Conservation (phyloP, 2,329 filamentous ascomycete genomes). For the Aspergillus novofumigatus region DNA sequence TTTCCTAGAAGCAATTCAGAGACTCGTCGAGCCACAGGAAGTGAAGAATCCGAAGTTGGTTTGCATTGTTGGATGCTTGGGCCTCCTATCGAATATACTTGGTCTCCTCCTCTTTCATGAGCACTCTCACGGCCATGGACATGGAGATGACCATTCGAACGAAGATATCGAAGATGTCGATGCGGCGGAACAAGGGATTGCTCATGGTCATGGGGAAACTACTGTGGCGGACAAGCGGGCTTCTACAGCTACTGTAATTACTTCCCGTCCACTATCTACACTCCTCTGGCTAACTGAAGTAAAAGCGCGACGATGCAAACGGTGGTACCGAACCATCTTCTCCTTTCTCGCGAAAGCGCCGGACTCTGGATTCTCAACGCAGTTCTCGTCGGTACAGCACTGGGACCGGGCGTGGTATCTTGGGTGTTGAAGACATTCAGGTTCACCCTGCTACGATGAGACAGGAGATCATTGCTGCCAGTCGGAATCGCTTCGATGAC, state of each 20-base stretch:
- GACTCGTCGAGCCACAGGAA: slow-evolving; percentile 85
- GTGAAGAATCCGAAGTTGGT: slow-evolving; percentile 83
- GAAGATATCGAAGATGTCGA: slow-evolving; percentile 50
- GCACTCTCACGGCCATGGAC: slow-evolving; percentile 78
- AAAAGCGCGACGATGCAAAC: slow-evolving; percentile 24
- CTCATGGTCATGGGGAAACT: slow-evolving; percentile 28
- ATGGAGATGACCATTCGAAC: slow-evolving; percentile 47
- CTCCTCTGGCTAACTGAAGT: slow-evolving; percentile 11
- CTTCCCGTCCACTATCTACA: slow-evolving; percentile 28
- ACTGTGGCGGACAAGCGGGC: slow-evolving; percentile 54
- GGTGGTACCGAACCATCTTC: slow-evolving; percentile 24
- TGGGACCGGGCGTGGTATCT: slow-evolving; percentile 55
- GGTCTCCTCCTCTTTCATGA: slow-evolving; percentile 91
- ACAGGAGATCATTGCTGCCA: slow-evolving; percentile 87
- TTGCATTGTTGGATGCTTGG: slow-evolving; percentile 80
- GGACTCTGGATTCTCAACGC: slow-evolving; percentile 22
- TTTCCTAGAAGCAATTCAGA: slow-evolving; percentile 87
- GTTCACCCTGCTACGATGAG: slow-evolving; percentile 88
- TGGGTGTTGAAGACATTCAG: slow-evolving; percentile 65
- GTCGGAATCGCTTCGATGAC: slow-evolving; percentile 59
- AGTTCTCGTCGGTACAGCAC: slow-evolving; percentile 38
- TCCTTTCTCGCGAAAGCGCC: slow-evolving; percentile 29
- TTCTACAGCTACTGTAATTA: slow-evolving; percentile 58
- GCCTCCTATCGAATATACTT: slow-evolving; percentile 80
- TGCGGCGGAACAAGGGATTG: slow-evolving; percentile 37